A percentile compares a stretch with the other conserved stretches of the same genome.
These are phyloP conservation scores for Pythium periplocum DNA, from an alignment of 352 stramenopile genomes.

Conservation along the genomic window DNA sequence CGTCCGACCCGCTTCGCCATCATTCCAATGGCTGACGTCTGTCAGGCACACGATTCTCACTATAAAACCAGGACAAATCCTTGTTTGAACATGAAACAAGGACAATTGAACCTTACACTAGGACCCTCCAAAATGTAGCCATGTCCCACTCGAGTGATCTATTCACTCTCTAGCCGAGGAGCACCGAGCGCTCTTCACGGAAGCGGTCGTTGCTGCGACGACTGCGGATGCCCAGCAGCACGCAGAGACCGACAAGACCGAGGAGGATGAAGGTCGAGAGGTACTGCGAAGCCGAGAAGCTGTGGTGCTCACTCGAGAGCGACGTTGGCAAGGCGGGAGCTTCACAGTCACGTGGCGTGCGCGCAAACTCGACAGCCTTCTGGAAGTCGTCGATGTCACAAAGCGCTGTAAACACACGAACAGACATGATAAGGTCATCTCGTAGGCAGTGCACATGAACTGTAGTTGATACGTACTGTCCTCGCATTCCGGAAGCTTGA, in stretches of 20 bases:
- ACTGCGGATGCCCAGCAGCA: constrained; percentile 36
- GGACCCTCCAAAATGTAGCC: constrained; percentile 10
- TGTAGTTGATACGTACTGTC: constrained; percentile 42
- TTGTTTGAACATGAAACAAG: constrained; percentile 9
- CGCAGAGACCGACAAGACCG: constrained; percentile 49
- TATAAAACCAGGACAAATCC: constrained; percentile 4
- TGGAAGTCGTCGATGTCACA: constrained; percentile 62
- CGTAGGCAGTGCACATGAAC: too few species aligned
- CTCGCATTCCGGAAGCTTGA: constrained; percentile 60
- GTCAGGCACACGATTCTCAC: constrained; percentile 14
- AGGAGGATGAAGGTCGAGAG: constrained; percentile 47
- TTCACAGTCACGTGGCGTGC: constrained; percentile 46
- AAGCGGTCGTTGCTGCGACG: constrained; percentile 23
- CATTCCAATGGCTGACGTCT: constrained; percentile 9
- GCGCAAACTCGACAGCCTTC: constrained; percentile 51
- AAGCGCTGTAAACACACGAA: constrained; percentile 22
- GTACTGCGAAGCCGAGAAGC: constrained; percentile 34
- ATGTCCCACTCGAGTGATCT: constrained; percentile 5
- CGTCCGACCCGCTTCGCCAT: background rate
- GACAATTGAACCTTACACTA: background rate
- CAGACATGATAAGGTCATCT: background rate
- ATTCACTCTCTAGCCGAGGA: constrained; percentile 19
- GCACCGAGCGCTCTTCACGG: constrained; percentile 13
- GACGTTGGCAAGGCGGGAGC: constrained; percentile 20
- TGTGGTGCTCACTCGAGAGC: constrained; percentile 2